Evolutionary conservation across 1,284 basidiomycete genomes (phyloP).

Genomic region (Pseudozyma sp.): DNA sequence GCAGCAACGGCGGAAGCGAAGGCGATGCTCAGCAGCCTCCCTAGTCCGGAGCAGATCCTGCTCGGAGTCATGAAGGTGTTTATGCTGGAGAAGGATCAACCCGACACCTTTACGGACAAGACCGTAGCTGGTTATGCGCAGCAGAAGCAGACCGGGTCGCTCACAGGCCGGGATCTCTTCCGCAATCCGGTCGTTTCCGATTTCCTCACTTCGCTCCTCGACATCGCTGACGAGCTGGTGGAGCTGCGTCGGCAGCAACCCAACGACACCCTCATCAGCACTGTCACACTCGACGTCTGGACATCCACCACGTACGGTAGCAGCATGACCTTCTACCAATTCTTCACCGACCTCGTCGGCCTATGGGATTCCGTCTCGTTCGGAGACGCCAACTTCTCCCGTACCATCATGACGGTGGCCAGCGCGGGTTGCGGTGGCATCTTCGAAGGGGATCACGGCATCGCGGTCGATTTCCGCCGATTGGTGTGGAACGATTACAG

Average conservation of each 20-base stretch:
- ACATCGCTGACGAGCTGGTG: slow-evolving; percentile 38
- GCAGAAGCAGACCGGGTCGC: slow-evolving; percentile 33
- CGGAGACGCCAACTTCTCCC: slow-evolving; percentile 80
- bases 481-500: slow-evolving; percentile 84
- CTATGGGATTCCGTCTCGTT: slow-evolving; percentile 92
- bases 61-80: slow-evolving; percentile 91
- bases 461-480: slow-evolving; percentile 82
- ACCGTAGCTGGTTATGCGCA: slow-evolving; percentile 13
- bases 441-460: slow-evolving; percentile 73
- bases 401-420: slow-evolving; percentile 79
- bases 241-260: slow-evolving; percentile 14
- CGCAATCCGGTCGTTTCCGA: slow-evolving; percentile 75
- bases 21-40: slow-evolving; percentile 29
- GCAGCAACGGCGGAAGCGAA: background rate
- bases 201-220: slow-evolving; percentile 72
- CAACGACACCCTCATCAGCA: slow-evolving; percentile 70
- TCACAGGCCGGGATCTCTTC: slow-evolving; percentile 75
- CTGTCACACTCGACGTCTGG: slow-evolving; percentile 59
- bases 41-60: slow-evolving; percentile 50
- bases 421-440: slow-evolving; percentile 24
- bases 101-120: slow-evolving; percentile 33
- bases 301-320: slow-evolving; percentile 34
- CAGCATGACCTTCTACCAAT: slow-evolving; percentile 80
- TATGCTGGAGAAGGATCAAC: slow-evolving; percentile 77
- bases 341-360: slow-evolving; percentile 89